Evolutionary conservation across 495 filamentous ascomycete species (phyloP).

Genomic region (Evernia prunastri): DNA sequence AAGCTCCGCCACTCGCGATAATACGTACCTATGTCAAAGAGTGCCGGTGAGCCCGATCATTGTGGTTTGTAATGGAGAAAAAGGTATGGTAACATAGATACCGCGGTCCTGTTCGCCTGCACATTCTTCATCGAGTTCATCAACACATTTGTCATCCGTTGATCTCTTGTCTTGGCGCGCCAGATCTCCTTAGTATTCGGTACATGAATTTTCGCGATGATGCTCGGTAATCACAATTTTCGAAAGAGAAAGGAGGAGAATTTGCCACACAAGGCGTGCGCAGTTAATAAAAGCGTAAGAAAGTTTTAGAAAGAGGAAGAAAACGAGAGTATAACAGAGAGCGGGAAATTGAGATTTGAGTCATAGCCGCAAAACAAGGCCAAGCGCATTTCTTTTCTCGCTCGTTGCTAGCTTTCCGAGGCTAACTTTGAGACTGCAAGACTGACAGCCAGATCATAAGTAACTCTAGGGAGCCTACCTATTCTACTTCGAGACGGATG

Average conservation of each 20-base stretch:
- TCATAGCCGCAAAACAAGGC: neutral
- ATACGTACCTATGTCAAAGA: neutral
- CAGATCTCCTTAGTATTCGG: neutral
- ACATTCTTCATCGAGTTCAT: neutral
- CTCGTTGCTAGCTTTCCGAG: neutral
- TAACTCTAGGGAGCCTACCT: neutral
- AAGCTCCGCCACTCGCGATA: neutral
- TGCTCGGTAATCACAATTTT: neutral
- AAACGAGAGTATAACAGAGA: neutral
- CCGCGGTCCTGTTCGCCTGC: neutral
- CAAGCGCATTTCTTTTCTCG: neutral
- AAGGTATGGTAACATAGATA: neutral
- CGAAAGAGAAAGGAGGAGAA: neutral
- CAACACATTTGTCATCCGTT: neutral
- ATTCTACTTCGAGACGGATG: neutral
- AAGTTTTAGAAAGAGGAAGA: neutral
- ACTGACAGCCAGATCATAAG: neutral
- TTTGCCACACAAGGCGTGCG: neutral
- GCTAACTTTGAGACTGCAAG: neutral
- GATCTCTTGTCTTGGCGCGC: neutral
- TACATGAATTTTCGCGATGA: neutral
- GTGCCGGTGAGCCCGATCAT: neutral
- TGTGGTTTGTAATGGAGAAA: neutral
- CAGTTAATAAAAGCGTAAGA: neutral
- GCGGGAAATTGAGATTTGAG: neutral